A percentile compares a stretch with the other conserved stretches of the same genome.
Conservation (phyloP, 345 rosid species). For the Populus alba region DNA sequence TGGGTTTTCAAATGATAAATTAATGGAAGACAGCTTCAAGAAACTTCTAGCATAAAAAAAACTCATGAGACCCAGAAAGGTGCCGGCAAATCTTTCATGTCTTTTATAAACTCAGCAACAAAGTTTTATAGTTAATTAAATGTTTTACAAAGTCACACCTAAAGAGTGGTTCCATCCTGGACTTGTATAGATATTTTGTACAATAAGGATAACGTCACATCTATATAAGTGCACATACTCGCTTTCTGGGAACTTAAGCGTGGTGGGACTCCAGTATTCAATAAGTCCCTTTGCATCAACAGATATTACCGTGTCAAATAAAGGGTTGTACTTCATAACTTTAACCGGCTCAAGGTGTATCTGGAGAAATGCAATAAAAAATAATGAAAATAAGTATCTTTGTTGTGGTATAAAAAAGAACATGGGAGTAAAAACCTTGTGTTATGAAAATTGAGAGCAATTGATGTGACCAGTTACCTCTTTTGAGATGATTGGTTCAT, state of each 20-base stretch:
- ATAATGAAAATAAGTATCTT: background rate
- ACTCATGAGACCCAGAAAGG: background rate
- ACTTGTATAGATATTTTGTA: background rate
- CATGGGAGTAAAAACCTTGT: background rate
- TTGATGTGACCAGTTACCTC: conserved; percentile 41
- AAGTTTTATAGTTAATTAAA: too few species aligned
- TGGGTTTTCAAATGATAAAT: background rate
- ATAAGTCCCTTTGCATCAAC: conserved; percentile 81
- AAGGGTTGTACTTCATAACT: conserved; percentile 78
- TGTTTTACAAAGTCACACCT: too few species aligned
- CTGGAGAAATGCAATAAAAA: conserved; percentile 29
- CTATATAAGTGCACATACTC: conserved; percentile 49
- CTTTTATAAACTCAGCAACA: background rate
- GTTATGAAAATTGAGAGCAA: background rate
- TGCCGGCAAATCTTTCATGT: background rate
- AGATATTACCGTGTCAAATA: conserved; percentile 69
- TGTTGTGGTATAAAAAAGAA: background rate
- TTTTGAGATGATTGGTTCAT: conserved; percentile 63
- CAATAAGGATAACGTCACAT: background rate
- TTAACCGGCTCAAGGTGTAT: conserved; percentile 57
- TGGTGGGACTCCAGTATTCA: conserved; percentile 83
- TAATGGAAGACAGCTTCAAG: background rate
- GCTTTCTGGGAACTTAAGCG: conserved; percentile 75
- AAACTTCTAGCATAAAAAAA: background rate
- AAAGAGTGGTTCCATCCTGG: background rate